phyloP scores from a whole-genome alignment of 2,329 filamentous ascomycete genomes.

The Aspergillus bombycis region DNA sequence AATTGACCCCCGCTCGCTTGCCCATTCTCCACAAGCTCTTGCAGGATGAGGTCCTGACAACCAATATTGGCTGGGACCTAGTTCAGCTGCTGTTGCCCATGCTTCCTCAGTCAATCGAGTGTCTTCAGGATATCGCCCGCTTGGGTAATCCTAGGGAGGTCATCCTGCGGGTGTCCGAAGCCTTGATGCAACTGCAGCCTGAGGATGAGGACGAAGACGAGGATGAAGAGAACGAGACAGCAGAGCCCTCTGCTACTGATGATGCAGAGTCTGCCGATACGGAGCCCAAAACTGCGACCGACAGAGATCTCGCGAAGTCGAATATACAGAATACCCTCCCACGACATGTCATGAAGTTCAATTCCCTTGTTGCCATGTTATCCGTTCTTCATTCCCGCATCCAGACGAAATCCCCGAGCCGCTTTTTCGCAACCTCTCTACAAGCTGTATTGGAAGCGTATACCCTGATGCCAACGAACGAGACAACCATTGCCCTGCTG shows the following conservation, averaged over 20 bases:
- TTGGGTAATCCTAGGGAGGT: slow-evolving; percentile 68
- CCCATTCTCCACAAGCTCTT: slow-evolving; percentile 61
- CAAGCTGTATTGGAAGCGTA: slow-evolving; percentile 65
- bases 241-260: neutral
- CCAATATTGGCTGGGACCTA: slow-evolving; percentile 69
- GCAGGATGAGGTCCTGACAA: slow-evolving; percentile 63
- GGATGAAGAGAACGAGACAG: slow-evolving; percentile 21
- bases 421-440: slow-evolving; percentile 66
- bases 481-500: slow-evolving; percentile 60
- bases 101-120: slow-evolving; percentile 60
- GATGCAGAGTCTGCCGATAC: neutral
- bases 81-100: slow-evolving; percentile 64
- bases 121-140: slow-evolving; percentile 63
- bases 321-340: slow-evolving; percentile 22
- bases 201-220: slow-evolving; percentile 38
- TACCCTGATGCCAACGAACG: slow-evolving; percentile 57
- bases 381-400: slow-evolving; percentile 62
- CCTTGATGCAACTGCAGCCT: slow-evolving; percentile 60
- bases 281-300: slow-evolving; percentile 13
- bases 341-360: slow-evolving; percentile 44
- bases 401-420: slow-evolving; percentile 65
- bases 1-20: slow-evolving; percentile 61
- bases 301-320: slow-evolving; percentile 24
- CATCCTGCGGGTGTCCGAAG: slow-evolving; percentile 65
- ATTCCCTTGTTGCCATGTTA: slow-evolving; percentile 53